Percentiles rank a stretch among this genome's conserved stretches.
phyloP scores from a whole-genome alignment of 495 filamentous ascomycete genomes.

The Podospora pseudopauciseta region DNA sequence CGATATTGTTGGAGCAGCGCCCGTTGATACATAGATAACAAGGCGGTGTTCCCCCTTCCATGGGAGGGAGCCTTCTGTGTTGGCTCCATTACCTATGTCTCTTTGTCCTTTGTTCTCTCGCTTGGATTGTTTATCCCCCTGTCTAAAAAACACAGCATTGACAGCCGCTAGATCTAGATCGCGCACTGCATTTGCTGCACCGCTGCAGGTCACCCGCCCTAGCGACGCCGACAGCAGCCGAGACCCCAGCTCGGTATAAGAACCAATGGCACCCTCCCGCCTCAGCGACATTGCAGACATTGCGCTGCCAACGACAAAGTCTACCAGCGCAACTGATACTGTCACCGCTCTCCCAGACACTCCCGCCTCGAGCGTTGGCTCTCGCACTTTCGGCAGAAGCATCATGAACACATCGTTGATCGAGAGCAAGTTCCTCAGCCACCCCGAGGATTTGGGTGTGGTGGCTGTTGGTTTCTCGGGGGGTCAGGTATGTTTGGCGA shows the following conservation, averaged over 20 bases:
- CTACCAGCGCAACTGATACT: constrained; percentile 8
- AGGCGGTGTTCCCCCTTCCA: background rate
- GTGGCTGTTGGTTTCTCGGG: constrained; percentile 97
- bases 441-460: constrained; percentile 75
- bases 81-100: background rate
- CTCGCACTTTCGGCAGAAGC: constrained; percentile 26
- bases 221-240: background rate
- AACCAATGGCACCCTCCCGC: constrained; percentile 18
- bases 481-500: constrained; percentile 66
- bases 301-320: constrained; percentile 17
- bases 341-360: constrained; percentile 7
- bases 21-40: background rate
- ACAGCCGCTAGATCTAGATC: background rate
- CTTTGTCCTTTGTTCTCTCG: background rate
- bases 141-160: background rate
- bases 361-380: constrained; percentile 12
- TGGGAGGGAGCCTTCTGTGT: no score
- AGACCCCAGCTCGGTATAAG: background rate
- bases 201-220: background rate
- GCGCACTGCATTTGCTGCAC: background rate
- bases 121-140: no score
- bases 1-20: no score
- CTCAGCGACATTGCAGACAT: constrained; percentile 16
- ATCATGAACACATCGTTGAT: constrained; percentile 63
- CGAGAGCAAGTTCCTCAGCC: constrained; percentile 74